Base-by-base conservation (phyloP, 371 early-diverging fungal species). In the Synchytrium microbalum region DNA sequence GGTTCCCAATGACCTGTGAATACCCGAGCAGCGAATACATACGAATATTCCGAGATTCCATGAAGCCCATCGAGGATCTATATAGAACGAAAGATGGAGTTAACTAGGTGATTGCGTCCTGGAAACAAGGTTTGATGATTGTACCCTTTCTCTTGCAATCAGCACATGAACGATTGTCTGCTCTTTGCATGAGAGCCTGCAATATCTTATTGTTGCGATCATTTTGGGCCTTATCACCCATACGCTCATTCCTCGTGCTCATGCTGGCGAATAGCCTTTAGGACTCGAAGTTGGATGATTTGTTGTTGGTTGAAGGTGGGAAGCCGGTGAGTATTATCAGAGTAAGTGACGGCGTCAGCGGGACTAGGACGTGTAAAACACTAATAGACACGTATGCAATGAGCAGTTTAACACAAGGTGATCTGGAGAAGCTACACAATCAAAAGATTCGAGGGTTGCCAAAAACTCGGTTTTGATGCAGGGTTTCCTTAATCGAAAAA, bases 11-110 rank as follows among this genome's bases (percentile, higher is more conserved):
- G 87, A 88, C 30, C 96, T 80, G 70, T 97, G 97, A 51, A 92
- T 76, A 30, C 95, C 91, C 33, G 86, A 88, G 78, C 96, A 97
- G 1, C 94, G 83, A 51, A 96, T 92, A 73, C 96, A 97, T 29
- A 97, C 70, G 69, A 97, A 95, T 31, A 94, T 79, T 23, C 96
- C 95, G 30, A 96, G 74, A 65, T 93, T 93, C 84, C 87, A 89
- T 2, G 92, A 92, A 10, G 95, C 93, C 95, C 95, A 96, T 32
- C 94, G 91, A 51, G 98, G 93, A 64, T 90, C 95, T 95, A 81
- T 3, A 61, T 26, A 24, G 24, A 19, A 19, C 5, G 28, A 54
- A 69, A 54, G 27, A 32, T 52, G 24, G n/a, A 26, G 1, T 33
- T 23, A 27, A 19, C 32, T 23, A 2, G 13, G 26, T n/a, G 38